Evolutionary conservation across 179 eudicot genomes (phyloP).

Genomic region (Vitellaria paradoxa): DNA sequence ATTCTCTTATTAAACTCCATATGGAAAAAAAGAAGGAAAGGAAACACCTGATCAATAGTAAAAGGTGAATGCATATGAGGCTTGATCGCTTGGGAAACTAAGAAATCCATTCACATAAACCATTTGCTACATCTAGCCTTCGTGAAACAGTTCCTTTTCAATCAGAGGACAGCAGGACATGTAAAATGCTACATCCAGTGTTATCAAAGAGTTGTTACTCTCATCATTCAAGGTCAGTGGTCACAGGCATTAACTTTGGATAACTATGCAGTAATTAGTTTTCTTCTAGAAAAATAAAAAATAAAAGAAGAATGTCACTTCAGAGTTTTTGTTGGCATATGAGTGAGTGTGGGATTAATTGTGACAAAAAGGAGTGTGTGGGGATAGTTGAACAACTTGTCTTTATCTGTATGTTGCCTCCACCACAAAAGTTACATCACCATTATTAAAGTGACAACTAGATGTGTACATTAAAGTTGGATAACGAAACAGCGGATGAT

Average conservation of each 20-base stretch:
- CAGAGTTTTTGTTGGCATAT: too few species aligned
- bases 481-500: background rate
- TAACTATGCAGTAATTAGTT: too few species aligned
- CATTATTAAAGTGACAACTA: conserved; percentile 6
- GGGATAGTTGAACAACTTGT: background rate
- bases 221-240: too few species aligned
- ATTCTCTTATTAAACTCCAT: conserved; percentile 4
- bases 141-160: too few species aligned
- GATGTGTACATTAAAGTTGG: background rate
- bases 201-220: too few species aligned
- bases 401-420: background rate
- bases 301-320: too few species aligned
- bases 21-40: background rate
- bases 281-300: too few species aligned
- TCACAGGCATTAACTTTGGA: too few species aligned
- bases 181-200: too few species aligned
- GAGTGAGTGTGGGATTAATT: background rate
- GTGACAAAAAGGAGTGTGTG: background rate
- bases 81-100: background rate
- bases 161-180: too few species aligned
- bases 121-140: too few species aligned
- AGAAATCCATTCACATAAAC: too few species aligned
- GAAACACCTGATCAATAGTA: background rate
- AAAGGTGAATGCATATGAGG: background rate
- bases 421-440: conserved; percentile 13